Evolutionary conservation across 768 basidiomycete genomes (phyloP), one percentile per base, ranked within the genome.

Genomic region (Rossbeevera mucosa): DNA sequence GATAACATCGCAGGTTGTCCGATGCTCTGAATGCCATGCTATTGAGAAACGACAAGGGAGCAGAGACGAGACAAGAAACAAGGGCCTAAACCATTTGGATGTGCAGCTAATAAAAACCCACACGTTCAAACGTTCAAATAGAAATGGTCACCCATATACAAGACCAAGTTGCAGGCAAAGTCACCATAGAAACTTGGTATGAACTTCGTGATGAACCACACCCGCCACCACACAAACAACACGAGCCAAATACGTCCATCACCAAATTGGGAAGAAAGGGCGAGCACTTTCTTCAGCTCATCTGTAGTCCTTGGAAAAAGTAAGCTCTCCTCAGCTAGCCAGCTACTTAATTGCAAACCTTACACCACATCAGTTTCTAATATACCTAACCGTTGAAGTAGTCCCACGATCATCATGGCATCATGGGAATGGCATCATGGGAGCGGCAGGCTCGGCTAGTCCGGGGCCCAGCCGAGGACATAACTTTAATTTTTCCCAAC

Each of bases 1-100:
- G 61, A 54, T 81, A 81, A 57, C 67, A 64, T 45, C 71, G 71
- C 33, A 83, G 65, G 57, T 77, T 74, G 57, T 73, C 67, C 16
- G 73, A 72, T 47, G 67, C 76, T 55, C 72, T 68, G 48, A 44
- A 50, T 9, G 63, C 48, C 67, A 69, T 69, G 52, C 26, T 36
- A 25, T 36, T 31, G 38, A 18, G 42, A 51, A 44, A n/a, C 11
- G 16, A 41, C 16, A 31, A 44, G 43, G 29, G 38, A 44, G 49
- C 16, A 44, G 44, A 49, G 55, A 29, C 9, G 44, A 29, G 18
- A 22, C 29, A 24, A 20, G 22, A 42, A 40, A 31, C 12, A 18
- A 20, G 22, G 16, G 8, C 16, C n/a, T 8, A 36, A 30, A 47
- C 28, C 14, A 22, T 2, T 38, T 18, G 36, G 36, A 25, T n/a